Conservation (phyloP, 1,284 basidiomycete genomes). For the Rhodotorula sp. region DNA sequence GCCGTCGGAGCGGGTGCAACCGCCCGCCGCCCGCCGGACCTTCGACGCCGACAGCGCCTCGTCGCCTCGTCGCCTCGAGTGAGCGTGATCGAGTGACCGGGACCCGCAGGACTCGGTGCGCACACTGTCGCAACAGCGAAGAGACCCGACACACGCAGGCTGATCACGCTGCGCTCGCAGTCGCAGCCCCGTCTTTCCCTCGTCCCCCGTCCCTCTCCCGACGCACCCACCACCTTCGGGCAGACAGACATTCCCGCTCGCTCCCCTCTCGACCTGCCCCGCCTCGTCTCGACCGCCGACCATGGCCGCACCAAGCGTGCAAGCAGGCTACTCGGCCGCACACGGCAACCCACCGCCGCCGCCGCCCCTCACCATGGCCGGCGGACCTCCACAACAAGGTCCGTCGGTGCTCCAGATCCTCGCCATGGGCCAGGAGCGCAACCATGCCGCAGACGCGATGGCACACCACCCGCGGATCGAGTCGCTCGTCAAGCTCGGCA, state of each 20-base stretch:
- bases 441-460: constrained; percentile 37
- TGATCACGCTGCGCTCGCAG: too few relatives aligned
- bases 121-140: too few relatives aligned
- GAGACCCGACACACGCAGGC: too few relatives aligned
- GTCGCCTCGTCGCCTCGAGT: too few relatives aligned
- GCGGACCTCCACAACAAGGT: constrained; percentile 37
- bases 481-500: constrained; percentile 59
- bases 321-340: constrained; percentile 9
- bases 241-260: neutral
- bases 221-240: neutral
- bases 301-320: constrained; percentile 4
- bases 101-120: too few relatives aligned
- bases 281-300: neutral
- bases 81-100: too few relatives aligned
- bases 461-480: constrained; percentile 39
- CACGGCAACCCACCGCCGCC: constrained; percentile 24
- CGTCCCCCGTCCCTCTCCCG: neutral
- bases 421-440: constrained; percentile 38
- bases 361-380: constrained; percentile 30
- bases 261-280: neutral
- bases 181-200: too few relatives aligned
- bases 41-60: too few relatives aligned
- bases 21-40: too few relatives aligned
- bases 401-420: constrained; percentile 39
- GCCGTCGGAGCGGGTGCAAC: too few relatives aligned